These are phyloP conservation scores for Globisporangium alternatum DNA, from an alignment of 352 stramenopile species.

Conservation along the genomic window DNA sequence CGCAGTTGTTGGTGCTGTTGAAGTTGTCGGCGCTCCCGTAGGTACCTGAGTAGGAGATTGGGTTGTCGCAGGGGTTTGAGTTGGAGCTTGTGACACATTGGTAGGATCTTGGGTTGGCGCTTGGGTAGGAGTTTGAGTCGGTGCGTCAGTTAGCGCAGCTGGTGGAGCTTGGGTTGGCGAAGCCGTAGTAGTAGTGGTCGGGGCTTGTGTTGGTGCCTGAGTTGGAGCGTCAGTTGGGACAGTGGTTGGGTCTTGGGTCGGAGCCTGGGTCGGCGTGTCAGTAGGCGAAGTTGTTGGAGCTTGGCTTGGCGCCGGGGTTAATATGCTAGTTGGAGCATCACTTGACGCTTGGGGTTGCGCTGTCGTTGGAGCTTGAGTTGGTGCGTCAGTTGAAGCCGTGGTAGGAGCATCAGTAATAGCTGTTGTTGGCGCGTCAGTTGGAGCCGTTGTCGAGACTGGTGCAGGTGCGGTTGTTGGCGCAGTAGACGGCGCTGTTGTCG, in stretches of 20 bases:
- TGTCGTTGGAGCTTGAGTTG: not conserved
- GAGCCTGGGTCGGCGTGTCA: not conserved
- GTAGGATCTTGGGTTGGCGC: not conserved
- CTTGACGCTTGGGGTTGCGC: not conserved
- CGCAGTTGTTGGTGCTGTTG: too few species aligned
- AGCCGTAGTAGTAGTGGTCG: not conserved
- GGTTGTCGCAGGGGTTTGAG: conserved; percentile 3
- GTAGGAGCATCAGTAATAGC: too few species aligned
- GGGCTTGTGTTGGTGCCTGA: not conserved
- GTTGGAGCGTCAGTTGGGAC: conserved; percentile 3
- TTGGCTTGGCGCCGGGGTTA: not conserved
- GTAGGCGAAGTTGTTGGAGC: not conserved
- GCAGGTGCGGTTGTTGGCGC: too few species aligned
- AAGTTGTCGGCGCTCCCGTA: not conserved
- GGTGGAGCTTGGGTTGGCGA: not conserved
- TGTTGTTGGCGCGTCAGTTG: too few species aligned
- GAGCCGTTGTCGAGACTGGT: too few species aligned
- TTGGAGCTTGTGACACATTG: not conserved
- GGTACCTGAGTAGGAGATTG: conserved; percentile 4
- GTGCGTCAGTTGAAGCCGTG: conserved; percentile 1
- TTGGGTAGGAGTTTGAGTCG: not conserved
- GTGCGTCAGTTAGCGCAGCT: not conserved
- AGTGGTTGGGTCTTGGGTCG: not conserved
- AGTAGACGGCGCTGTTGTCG: not conserved
- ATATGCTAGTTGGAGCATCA: conserved; percentile 3